Conservation (phyloP, 306 rosid species). For the Carpinus fangiana region DNA sequence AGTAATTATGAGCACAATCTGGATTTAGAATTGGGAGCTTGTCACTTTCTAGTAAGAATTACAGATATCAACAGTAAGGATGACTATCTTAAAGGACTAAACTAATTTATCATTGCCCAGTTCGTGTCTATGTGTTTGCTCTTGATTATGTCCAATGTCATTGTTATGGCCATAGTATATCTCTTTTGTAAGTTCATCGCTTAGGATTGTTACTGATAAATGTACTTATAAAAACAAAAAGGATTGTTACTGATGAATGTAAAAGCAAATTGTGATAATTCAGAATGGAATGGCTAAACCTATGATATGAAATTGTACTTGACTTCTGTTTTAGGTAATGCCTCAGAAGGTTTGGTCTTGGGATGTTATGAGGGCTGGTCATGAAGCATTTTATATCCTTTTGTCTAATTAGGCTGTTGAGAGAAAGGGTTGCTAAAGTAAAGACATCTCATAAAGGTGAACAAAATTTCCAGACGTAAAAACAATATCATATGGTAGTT, state of each 20-base stretch:
- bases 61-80: neutral
- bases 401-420: neutral
- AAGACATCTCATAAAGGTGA: neutral
- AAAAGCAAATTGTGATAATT: neutral
- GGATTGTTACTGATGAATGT: neutral
- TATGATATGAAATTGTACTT: neutral
- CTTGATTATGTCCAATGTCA: neutral
- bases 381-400: neutral
- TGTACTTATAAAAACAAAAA: neutral
- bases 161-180: neutral
- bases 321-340: neutral
- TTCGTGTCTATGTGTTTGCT: neutral
- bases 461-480: neutral
- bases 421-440: neutral
- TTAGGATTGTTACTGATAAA: neutral
- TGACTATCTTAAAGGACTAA: neutral
- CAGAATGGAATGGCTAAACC: neutral
- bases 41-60: neutral
- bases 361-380: neutral
- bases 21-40: neutral
- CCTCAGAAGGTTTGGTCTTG: neutral
- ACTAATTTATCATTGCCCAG: neutral
- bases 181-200: neutral
- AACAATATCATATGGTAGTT: constrained; percentile 5
- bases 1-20: neutral